A percentile compares a stretch with the other conserved stretches of the same genome.
Conservation (phyloP, 768 basidiomycete genomes). For the Daedaleopsis sinensis region DNA sequence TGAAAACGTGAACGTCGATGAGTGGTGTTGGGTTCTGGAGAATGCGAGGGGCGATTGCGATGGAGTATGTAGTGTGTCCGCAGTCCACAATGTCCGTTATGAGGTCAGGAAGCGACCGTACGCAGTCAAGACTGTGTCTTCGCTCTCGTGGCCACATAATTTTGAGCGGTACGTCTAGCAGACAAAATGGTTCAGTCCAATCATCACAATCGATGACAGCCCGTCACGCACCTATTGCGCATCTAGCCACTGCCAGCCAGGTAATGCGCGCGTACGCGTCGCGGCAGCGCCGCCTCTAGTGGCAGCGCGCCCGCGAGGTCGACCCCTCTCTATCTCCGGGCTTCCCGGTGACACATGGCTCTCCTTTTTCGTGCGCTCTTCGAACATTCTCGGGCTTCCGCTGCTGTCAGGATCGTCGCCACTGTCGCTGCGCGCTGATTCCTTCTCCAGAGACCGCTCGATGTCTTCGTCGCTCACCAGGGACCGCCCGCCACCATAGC, state of each 20-base stretch:
- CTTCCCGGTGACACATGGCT: background rate
- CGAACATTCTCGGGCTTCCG: background rate
- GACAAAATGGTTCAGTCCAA: background rate
- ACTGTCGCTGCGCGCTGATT: background rate
- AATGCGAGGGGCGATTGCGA: background rate
- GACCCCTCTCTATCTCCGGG: constrained; percentile 9
- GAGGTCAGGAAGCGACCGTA: background rate
- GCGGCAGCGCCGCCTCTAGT: background rate
- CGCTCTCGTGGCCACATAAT: background rate
- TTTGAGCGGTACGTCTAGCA: background rate
- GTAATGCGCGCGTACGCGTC: background rate
- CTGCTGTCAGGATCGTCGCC: background rate
- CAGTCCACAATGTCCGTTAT: constrained; percentile 2
- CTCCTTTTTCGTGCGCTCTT: background rate
- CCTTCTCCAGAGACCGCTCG: constrained; percentile 21
- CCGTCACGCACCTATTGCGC: background rate
- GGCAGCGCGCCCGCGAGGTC: constrained; percentile 10
- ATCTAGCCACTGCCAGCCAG: constrained; percentile 8
- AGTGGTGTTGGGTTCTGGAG: background rate
- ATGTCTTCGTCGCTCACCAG: constrained; percentile 22
- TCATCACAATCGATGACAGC: background rate
- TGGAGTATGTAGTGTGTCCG: constrained; percentile 2
- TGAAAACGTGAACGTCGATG: background rate
- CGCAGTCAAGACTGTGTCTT: background rate
- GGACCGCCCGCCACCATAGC: constrained; percentile 1